These are phyloP conservation scores for Komagataella pseudopastoris DNA, from an alignment of 805 yeast genomes.

Conservation along the genomic window DNA sequence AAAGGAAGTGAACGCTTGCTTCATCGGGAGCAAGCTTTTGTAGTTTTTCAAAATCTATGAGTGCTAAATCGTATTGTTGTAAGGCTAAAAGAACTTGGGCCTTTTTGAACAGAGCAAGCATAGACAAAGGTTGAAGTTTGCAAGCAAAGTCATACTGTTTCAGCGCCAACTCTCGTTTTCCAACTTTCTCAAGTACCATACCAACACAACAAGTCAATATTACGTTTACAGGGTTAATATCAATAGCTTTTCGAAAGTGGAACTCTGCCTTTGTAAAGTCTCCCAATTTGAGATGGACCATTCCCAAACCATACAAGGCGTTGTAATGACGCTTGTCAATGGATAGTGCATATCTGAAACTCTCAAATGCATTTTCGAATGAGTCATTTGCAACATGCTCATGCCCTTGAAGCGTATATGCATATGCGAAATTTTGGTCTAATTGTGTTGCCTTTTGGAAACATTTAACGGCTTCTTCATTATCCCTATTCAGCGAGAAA, in stretches of 20 bases:
- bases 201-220: constrained; percentile 89
- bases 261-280: constrained; percentile 72
- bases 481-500: constrained; percentile 69
- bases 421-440: constrained; percentile 66
- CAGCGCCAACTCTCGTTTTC: constrained; percentile 57
- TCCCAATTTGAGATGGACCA: constrained; percentile 82
- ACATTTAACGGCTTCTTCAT: constrained; percentile 81
- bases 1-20: constrained; percentile 79
- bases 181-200: constrained; percentile 73
- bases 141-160: constrained; percentile 75
- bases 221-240: constrained; percentile 82
- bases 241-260: constrained; percentile 77
- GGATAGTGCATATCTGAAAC: constrained; percentile 67
- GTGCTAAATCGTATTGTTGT: constrained; percentile 60
- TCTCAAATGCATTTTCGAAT: constrained; percentile 74
- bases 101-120: constrained; percentile 77
- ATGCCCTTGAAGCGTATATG: constrained; percentile 88
- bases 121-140: constrained; percentile 71
- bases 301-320: constrained; percentile 92
- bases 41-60: constrained; percentile 60
- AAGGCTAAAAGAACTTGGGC: constrained; percentile 69
- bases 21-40: constrained; percentile 83
- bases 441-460: constrained; percentile 66
- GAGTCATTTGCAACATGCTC: constrained; percentile 83
- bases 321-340: constrained; percentile 79